A percentile compares a stretch with the other conserved stretches of the same genome.
Conservation (phyloP, 768 basidiomycete species). For the Boletus rufocinnamomeus region DNA sequence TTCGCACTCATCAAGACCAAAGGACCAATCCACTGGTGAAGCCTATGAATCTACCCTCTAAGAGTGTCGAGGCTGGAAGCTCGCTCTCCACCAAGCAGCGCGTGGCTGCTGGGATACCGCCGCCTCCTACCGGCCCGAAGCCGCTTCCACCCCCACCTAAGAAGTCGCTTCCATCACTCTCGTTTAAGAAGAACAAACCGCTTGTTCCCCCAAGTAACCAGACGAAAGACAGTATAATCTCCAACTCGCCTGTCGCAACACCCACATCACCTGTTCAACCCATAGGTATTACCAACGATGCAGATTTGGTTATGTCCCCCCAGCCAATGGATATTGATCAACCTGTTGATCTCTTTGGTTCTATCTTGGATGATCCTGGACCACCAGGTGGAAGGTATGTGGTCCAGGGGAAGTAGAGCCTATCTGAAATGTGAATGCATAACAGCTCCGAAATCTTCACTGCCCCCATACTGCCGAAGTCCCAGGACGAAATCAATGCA, state of each 20-base stretch:
- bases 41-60: conserved; percentile 25
- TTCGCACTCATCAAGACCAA: conserved; percentile 36
- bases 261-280: conserved; percentile 16
- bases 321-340: conserved; percentile 26
- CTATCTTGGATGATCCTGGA: conserved; percentile 10
- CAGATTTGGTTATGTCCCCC: conserved; percentile 15
- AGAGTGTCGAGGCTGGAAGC: conserved; percentile 32
- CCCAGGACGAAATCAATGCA: conserved; percentile 21
- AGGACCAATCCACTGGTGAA: conserved; percentile 36
- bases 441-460: conserved; percentile 7
- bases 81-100: conserved; percentile 55
- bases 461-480: conserved; percentile 21
- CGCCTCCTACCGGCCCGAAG: conserved; percentile 38
- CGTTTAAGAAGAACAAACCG: conserved; percentile 46
- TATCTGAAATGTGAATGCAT: neutral
- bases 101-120: conserved; percentile 43
- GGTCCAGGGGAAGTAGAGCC: neutral
- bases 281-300: neutral
- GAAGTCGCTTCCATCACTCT: conserved; percentile 35
- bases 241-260: conserved; percentile 1
- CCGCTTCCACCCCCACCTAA: conserved; percentile 25
- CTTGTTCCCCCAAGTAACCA: conserved; percentile 8
- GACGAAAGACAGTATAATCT: conserved; percentile 14
- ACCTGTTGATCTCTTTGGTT: conserved; percentile 15
- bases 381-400: conserved; percentile 18